A percentile compares a stretch with the other conserved stretches of the same genome.
phyloP scores from a whole-genome alignment of 2,329 filamentous ascomycete species.

The Escovopsis sp. region DNA sequence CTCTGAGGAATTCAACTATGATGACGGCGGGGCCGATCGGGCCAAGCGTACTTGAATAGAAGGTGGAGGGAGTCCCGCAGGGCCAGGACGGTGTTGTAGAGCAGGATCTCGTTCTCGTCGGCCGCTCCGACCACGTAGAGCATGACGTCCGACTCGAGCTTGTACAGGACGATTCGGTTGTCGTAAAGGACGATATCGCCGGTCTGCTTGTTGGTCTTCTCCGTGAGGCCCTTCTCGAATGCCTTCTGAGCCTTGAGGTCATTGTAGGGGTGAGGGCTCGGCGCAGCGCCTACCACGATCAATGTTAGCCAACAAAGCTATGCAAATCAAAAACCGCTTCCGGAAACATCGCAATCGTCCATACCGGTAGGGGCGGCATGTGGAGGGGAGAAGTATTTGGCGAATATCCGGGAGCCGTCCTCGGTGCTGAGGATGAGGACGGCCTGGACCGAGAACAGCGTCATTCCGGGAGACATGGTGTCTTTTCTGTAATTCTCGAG shows the following conservation, averaged over 20 bases:
- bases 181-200: constrained; percentile 97
- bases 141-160: constrained; percentile 96
- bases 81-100: constrained; percentile 91
- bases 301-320: constrained; percentile 6
- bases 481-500: no score
- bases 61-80: constrained; percentile 81
- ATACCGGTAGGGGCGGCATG: constrained; percentile 28
- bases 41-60: constrained; percentile 61
- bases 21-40: no score
- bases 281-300: constrained; percentile 19
- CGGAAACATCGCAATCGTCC: background rate
- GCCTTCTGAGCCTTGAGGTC: constrained; percentile 87
- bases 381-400: constrained; percentile 73
- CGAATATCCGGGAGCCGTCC: constrained; percentile 80
- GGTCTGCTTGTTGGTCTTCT: constrained; percentile 92
- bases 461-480: constrained; percentile 58
- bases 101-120: constrained; percentile 91
- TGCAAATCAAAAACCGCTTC: background rate
- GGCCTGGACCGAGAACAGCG: constrained; percentile 62
- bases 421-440: constrained; percentile 69
- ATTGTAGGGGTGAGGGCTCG: constrained; percentile 61
- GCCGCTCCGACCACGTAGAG: constrained; percentile 80
- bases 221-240: constrained; percentile 88
- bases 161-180: constrained; percentile 91
- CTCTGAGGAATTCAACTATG: no score